Evolutionary conservation across 2,329 filamentous ascomycete genomes (phyloP), one percentile per base, ranked within the genome.

Genomic region (Ophiognomonia clavigignenti-juglandacearum): DNA sequence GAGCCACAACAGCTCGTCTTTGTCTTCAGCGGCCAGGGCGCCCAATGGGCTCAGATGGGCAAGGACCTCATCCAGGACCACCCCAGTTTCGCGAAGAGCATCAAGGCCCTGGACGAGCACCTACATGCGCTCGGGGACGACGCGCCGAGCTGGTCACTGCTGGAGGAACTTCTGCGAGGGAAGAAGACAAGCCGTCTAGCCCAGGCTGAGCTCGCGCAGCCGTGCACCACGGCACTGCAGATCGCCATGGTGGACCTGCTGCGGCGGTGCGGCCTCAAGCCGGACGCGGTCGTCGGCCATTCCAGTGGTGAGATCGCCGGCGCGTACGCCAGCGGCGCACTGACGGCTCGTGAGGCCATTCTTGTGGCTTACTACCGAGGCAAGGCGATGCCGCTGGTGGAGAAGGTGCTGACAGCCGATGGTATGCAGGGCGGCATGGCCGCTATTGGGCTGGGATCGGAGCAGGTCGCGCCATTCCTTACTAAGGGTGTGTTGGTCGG

Each of bases 181-280:
- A 14, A 13, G 5, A 45, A 54, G n/a, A 45, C 52, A 9, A 55
- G 56, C 14, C 52, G 48, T n/a, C 49, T 63, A n/a, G 53, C 55
- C 19, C 43, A 60, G 23, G 54, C 57, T 10, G 52, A 57, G 35
- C 52, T 64, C 31, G 58, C 58, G 13, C 65, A 69, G 45, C 62
- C 68, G 4, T 42, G 63, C 6, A 69, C 63, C 37, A 69, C 65
- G 3, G 67, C 68, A 0, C 44, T 73, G 3, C 70, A 73, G 51
- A 60, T 73, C 18, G 67, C 57, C 11, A 51, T 73, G 5, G 61
- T 67, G 0, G 59, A 66, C 6, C 56, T 70, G 4, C 57, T 72
- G 13, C 45, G 43, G 19, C 51, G 55, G 5, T 61, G 56, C 55
- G 58, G 58, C 0, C 56, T 66, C 37, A 52, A 43, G 2, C 61